A percentile compares a stretch with the other conserved stretches of the same genome.
phyloP scores from a whole-genome alignment of 306 rosid species.

The Vicia villosa region DNA sequence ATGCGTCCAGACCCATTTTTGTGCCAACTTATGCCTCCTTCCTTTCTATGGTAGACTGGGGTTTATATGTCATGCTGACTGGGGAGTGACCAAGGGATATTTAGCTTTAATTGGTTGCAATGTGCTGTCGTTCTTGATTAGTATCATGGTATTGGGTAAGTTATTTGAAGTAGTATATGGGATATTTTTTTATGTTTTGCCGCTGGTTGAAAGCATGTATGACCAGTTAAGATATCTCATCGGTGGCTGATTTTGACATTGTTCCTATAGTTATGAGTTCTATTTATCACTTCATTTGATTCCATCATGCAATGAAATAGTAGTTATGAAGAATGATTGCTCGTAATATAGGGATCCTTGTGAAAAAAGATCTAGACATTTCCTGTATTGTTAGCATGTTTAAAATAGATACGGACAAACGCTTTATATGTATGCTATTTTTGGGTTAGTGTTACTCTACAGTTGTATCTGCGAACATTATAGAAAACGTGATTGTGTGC shows the following conservation, averaged over 20 bases:
- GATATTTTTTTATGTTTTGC: slow-evolving; percentile 17
- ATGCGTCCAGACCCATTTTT: slow-evolving; percentile 13
- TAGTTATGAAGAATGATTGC: slow-evolving; percentile 4
- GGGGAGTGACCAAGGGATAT: slow-evolving; percentile 8
- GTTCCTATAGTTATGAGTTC: neutral
- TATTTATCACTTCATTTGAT: slow-evolving; percentile 20
- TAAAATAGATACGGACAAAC: slow-evolving; percentile 6
- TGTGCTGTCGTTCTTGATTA: slow-evolving; percentile 13
- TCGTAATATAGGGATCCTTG: neutral
- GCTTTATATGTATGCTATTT: slow-evolving; percentile 22
- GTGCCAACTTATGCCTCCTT: neutral
- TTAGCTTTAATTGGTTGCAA: neutral
- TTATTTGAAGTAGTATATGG: neutral
- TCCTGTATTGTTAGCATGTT: neutral
- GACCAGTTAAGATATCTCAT: slow-evolving; percentile 1
- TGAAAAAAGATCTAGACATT: neutral
- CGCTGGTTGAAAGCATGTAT: slow-evolving; percentile 32
- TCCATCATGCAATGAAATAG: neutral
- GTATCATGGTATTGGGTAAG: neutral
- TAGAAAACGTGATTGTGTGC: slow-evolving; percentile 46
- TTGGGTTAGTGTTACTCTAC: slow-evolving; percentile 28
- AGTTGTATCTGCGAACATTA: slow-evolving; percentile 37
- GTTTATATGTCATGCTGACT: slow-evolving; percentile 20
- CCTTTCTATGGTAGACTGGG: slow-evolving; percentile 6
- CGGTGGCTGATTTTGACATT: slow-evolving; percentile 1